phyloP scores from a whole-genome alignment of 1,284 basidiomycete species.

The Fomitopsis pinicola region DNA sequence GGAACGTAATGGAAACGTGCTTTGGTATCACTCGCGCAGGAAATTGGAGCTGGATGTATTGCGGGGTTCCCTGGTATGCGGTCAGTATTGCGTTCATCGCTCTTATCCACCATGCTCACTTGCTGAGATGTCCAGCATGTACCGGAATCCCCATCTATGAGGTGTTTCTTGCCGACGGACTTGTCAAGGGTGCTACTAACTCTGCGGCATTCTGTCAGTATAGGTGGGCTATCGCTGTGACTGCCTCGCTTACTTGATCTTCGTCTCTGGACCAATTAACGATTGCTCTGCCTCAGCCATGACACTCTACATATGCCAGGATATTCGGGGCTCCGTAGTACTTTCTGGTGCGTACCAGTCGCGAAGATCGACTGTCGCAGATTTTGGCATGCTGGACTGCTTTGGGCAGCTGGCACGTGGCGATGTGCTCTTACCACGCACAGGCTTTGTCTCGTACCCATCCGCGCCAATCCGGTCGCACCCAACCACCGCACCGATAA shows the following conservation, averaged over 20 bases:
- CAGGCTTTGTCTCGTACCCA: too few relatives aligned
- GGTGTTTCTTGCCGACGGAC: conserved; percentile 64
- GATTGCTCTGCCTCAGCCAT: conserved; percentile 4
- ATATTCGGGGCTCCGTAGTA: neutral
- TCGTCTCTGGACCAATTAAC: conserved; percentile 40
- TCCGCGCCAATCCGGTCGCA: too few relatives aligned
- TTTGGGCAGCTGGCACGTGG: neutral
- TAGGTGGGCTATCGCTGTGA: neutral
- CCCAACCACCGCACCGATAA: too few relatives aligned
- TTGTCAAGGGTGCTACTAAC: conserved; percentile 85
- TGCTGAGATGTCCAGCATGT: conserved; percentile 85
- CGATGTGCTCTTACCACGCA: neutral
- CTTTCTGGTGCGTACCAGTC: neutral
- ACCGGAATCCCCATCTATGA: conserved; percentile 68
- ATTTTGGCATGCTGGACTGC: neutral
- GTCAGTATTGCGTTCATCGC: neutral
- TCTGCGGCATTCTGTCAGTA: conserved; percentile 33
- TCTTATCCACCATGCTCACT: conserved; percentile 31
- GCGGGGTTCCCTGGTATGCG: conserved; percentile 58
- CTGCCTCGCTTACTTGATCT: conserved; percentile 43
- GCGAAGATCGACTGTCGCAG: neutral
- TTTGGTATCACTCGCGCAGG: conserved; percentile 46
- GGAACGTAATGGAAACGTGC: conserved; percentile 64
- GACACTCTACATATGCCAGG: neutral
- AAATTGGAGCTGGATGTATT: conserved; percentile 67